Conservation (phyloP, 2,329 filamentous ascomycete species). For the Sporothrix dimorphospora region DNA sequence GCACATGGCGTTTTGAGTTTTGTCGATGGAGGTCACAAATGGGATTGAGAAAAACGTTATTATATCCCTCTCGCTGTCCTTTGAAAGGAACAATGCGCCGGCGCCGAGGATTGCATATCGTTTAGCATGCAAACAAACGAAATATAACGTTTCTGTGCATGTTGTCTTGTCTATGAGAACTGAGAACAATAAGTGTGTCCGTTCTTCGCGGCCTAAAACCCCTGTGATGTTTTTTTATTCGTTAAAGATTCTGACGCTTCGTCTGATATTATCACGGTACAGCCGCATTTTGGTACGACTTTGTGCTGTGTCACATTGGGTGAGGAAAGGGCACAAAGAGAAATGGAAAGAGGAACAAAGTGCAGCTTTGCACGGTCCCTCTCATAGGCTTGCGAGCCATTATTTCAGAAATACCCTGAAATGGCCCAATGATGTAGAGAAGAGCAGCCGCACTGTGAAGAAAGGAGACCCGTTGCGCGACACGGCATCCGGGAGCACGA, state of each 20-base stretch:
- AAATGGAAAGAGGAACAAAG: no score
- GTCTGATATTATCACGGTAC: background rate
- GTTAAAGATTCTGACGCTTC: background rate
- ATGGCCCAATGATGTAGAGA: no score
- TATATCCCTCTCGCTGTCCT: conserved; percentile 15
- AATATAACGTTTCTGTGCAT: background rate
- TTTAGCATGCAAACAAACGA: background rate
- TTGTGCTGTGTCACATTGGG: background rate
- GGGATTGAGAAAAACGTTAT: background rate
- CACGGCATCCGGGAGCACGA: background rate
- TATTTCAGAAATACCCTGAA: no score
- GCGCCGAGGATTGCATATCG: background rate
- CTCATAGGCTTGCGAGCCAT: background rate
- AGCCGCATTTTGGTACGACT: background rate
- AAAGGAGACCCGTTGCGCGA: no score
- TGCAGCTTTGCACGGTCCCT: no score
- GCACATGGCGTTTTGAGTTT: conserved; percentile 14
- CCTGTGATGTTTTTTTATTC: background rate
- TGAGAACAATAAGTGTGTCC: no score
- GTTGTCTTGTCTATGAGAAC: background rate
- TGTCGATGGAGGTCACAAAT: background rate
- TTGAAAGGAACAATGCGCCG: conserved; percentile 8
- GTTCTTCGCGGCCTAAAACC: no score
- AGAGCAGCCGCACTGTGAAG: no score
- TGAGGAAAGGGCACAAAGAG: no score